Evolutionary conservation across 129 eudicot genomes (phyloP).

Genomic region (Lonicera japonica): DNA sequence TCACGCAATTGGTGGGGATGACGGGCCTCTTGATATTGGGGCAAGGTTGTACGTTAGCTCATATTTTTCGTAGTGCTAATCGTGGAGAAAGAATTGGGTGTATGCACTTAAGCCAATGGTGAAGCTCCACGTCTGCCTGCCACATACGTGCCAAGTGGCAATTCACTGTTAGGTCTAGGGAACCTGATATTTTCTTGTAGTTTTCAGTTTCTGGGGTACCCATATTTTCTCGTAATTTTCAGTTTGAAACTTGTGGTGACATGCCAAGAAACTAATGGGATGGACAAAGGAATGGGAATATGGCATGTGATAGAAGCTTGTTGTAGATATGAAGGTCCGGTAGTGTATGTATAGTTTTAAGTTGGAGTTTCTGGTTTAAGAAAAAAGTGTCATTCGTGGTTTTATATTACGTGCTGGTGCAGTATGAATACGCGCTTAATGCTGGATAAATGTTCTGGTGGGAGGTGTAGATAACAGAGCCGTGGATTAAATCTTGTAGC

Average conservation of each 20-base stretch:
- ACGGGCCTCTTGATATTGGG: constrained; percentile 78
- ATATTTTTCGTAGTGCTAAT: constrained; percentile 22
- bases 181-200: no score
- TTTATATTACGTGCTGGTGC: constrained; percentile 6
- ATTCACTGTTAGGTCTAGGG: neutral
- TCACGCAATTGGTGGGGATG: constrained; percentile 91
- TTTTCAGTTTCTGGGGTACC: no score
- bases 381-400: neutral
- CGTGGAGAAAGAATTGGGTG: no score
- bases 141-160: no score
- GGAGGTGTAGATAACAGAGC: constrained; percentile 12
- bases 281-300: neutral
- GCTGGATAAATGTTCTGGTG: constrained; percentile 8
- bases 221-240: no score
- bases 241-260: neutral
- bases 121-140: no score
- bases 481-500: constrained; percentile 7
- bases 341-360: neutral
- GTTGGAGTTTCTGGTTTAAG: neutral
- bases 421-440: neutral
- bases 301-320: neutral
- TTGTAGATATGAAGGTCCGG: constrained; percentile 1
- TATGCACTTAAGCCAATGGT: no score
- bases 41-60: constrained; percentile 75
- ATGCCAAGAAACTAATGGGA: neutral